Evolutionary conservation across 2,329 filamentous ascomycete genomes (phyloP).

Genomic region (Fusarium tupiense): DNA sequence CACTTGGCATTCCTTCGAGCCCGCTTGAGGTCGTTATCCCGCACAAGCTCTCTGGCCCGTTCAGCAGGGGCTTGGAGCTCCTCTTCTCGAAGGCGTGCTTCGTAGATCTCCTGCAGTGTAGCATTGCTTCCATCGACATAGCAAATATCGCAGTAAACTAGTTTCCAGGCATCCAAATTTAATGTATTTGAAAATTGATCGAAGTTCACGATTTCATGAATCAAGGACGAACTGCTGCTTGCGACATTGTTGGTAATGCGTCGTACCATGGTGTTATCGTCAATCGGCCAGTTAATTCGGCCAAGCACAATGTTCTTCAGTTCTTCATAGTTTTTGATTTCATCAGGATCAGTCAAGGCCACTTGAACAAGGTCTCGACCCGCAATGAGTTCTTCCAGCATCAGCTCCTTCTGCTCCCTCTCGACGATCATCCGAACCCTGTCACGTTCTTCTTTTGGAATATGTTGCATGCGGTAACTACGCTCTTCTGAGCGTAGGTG

Average conservation of each 20-base stretch:
- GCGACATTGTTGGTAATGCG: conserved; percentile 1
- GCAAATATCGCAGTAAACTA: neutral
- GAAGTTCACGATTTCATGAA: neutral
- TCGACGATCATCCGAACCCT: neutral
- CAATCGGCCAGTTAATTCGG: neutral
- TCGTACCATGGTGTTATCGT: neutral
- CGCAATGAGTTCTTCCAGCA: neutral
- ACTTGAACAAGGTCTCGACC: conserved; percentile 17
- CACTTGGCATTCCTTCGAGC: neutral
- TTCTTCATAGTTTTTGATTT: neutral
- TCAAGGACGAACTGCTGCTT: neutral
- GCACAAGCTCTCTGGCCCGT: neutral
- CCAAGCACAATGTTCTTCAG: neutral
- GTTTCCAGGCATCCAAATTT: neutral
- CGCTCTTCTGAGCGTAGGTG: neutral
- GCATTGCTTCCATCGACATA: neutral
- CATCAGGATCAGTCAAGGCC: conserved; percentile 3
- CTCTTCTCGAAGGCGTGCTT: neutral
- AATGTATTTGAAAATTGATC: neutral
- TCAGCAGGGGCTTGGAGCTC: neutral
- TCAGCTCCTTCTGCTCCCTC: neutral
- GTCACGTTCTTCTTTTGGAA: neutral
- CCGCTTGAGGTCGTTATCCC: rapidly evolving
- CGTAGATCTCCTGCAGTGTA: neutral
- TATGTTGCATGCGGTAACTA: neutral